These are phyloP conservation scores for Zarea fungicola DNA, from an alignment of 2,329 filamentous ascomycete genomes.

Conservation along the genomic window DNA sequence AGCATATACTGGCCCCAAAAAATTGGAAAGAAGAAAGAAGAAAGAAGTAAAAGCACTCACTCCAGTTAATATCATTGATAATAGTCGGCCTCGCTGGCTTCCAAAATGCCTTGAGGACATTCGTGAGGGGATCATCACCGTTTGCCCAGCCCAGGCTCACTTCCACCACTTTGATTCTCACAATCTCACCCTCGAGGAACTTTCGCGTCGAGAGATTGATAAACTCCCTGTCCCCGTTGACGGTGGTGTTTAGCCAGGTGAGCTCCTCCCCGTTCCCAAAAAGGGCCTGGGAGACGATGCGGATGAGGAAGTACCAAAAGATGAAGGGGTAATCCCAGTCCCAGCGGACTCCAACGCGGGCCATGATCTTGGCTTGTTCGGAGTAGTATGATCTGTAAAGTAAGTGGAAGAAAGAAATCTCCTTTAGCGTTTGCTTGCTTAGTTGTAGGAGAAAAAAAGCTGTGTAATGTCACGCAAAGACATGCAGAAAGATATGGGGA, in stretches of 20 bases:
- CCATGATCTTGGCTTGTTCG: neutral
- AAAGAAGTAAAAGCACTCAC: neutral
- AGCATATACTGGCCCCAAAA: too few relatives aligned
- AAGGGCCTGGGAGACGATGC: neutral
- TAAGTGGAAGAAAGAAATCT: neutral
- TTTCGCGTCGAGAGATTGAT: neutral
- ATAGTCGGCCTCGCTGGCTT: neutral
- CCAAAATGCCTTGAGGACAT: neutral
- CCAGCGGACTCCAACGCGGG: neutral
- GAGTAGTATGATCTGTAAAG: neutral
- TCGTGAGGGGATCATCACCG: neutral
- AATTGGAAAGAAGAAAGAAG: neutral
- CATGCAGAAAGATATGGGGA: neutral
- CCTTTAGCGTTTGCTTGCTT: neutral
- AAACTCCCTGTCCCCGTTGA: neutral
- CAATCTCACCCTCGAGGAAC: neutral
- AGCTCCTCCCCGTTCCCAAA: neutral
- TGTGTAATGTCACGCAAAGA: too few relatives aligned
- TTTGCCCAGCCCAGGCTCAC: neutral
- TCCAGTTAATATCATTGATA: neutral
- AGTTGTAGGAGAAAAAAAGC: too few relatives aligned
- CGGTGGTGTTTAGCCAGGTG: neutral
- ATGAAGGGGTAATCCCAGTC: neutral
- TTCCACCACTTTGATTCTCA: neutral
- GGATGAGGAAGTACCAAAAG: slow-evolving; percentile 3